Percentiles rank a stretch among this genome's conserved stretches.
phyloP scores from a whole-genome alignment of 345 rosid species.

The Salix arbutifolia region DNA sequence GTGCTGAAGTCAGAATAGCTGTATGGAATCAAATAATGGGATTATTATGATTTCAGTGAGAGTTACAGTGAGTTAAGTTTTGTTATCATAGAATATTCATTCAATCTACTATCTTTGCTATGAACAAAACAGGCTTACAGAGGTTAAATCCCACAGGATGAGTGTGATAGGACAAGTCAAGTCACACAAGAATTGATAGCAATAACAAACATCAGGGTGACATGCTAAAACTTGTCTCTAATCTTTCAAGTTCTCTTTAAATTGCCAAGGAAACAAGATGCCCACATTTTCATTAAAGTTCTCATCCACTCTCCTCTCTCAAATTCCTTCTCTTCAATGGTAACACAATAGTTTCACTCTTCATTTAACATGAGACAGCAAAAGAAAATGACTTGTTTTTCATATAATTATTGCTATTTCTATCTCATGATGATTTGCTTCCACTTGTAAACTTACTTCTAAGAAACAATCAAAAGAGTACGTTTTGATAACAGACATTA shows the following conservation, averaged over 20 bases:
- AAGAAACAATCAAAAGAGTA: neutral
- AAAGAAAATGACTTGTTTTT: neutral
- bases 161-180: neutral
- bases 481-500: neutral
- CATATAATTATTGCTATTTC: neutral
- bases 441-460: neutral
- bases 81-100: neutral
- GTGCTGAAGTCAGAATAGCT: slow-evolving; percentile 88
- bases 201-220: neutral
- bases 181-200: neutral
- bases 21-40: slow-evolving; percentile 32
- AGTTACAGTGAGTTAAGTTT: neutral
- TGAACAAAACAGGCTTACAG: neutral
- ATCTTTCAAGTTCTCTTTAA: neutral
- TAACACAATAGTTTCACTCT: neutral
- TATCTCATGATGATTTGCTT: neutral
- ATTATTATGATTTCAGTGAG: neutral
- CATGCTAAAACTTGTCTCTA: neutral
- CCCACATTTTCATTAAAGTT: neutral
- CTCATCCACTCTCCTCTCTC: neutral
- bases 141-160: neutral
- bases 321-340: neutral
- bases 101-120: neutral
- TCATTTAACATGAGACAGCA: neutral
- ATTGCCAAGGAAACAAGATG: neutral